Evolutionary conservation across 225 moss, liverwort and hornwort genomes (phyloP).

Genomic region (Ulota crispa): DNA sequence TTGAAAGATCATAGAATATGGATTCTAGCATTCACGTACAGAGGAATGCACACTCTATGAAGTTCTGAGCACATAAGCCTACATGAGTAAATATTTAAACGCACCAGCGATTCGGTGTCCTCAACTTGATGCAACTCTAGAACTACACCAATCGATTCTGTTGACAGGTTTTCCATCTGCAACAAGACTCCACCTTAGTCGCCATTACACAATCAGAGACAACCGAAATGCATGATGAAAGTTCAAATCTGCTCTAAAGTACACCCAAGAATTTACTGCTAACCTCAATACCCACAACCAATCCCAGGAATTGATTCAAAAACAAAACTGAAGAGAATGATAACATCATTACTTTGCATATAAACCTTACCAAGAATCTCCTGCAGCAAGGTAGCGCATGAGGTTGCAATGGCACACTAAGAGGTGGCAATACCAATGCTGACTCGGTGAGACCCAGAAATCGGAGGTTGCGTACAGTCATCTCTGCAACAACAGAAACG

Average conservation of each 20-base stretch:
- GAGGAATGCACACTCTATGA: neutral
- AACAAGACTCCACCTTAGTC: constrained; percentile 4
- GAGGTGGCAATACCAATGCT: constrained; percentile 64
- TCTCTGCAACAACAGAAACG: constrained; percentile 75
- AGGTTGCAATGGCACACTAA: constrained; percentile 71
- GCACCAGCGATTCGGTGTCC: constrained; percentile 89
- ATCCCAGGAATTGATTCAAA: neutral
- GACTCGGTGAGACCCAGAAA: constrained; percentile 76
- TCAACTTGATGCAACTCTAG: constrained; percentile 86
- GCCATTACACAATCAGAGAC: constrained; percentile 6
- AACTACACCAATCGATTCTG: constrained; percentile 71
- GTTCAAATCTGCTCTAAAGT: neutral
- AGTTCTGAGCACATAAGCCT: neutral
- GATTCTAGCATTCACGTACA: neutral
- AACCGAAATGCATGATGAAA: neutral
- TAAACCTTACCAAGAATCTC: constrained; percentile 66
- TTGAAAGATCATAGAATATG: neutral
- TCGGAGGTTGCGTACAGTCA: constrained; percentile 80
- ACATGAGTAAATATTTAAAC: constrained; percentile 23
- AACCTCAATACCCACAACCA: constrained; percentile 14
- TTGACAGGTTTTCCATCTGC: constrained; percentile 83
- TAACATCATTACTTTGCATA: constrained; percentile 14
- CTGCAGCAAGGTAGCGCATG: constrained; percentile 51
- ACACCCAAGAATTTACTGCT: neutral
- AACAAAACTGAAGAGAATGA: constrained; percentile 1